Evolutionary conservation across 169 alveolate genomes (phyloP), one percentile per base, ranked within the genome.

Genomic region (Plasmodium gaboni): DNA sequence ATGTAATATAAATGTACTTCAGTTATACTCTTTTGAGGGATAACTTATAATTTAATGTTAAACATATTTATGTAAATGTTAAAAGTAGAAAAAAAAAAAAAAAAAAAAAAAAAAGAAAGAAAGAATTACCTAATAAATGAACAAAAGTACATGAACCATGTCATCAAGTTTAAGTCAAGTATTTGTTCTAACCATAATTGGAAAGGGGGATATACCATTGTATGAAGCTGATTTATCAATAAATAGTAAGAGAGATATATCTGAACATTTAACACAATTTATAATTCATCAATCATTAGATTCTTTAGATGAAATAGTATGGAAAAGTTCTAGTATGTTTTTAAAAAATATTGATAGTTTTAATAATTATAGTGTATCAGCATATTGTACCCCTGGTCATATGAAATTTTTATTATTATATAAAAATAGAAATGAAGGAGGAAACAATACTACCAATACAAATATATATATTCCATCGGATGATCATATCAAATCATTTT

Each of bases 201-300:
- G 98, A 26, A 97, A 95, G 86, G 97, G 97, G 15, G 98, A 96
- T 85, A 92, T 88, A 64, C 98, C 98, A 6, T 80, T 96, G 53
- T 92, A 93, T 68, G 97, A 95, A 64, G 98, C 96, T 57, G 98
- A 95, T 76, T 80, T 96, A 19, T 86, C 96, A 2, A 92, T 98
- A 10, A 95, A 96, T 3, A 98, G 97, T 3, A 88, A 94, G 86
- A 87, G 96, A 28, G 95, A 94, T 10, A 96, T 95, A 71, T 95
- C 97, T 26, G 97, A 97, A 60, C 97, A 96, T 73, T 89, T 95
- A 32, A 94, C 97, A 50, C 96, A 97, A 50, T 96, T 96, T 74
- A 95, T 96, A 51, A 94, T 96, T 19, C 98, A 96, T 48, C 97
- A 96, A 63, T 96, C 98, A 2, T 92, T 96, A 55, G 98, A 96